Evolutionary conservation across 257 asterid genomes (phyloP).

Genomic region (Solanum corneliomulleri): DNA sequence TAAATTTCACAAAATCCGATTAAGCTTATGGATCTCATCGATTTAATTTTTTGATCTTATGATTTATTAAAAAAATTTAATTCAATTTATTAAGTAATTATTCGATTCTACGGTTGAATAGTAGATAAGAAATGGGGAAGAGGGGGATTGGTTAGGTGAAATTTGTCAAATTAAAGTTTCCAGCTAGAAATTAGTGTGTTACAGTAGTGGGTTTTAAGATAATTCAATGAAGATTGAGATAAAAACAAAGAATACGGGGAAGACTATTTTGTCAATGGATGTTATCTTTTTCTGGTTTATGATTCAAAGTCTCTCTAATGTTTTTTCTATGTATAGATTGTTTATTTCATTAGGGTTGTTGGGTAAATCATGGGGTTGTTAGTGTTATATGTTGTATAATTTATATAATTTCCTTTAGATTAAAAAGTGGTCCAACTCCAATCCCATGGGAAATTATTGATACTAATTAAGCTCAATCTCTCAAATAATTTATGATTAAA

Average conservation of each 20-base stretch:
- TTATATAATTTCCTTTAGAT: background rate
- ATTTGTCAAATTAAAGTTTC: background rate
- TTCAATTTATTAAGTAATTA: background rate
- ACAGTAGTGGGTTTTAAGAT: background rate
- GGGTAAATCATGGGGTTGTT: background rate
- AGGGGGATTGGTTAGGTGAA: background rate
- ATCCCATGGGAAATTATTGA: background rate
- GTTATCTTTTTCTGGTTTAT: background rate
- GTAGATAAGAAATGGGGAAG: background rate
- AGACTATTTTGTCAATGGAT: background rate
- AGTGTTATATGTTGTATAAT: background rate
- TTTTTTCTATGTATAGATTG: background rate
- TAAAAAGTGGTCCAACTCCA: no score
- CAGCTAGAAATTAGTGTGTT: background rate
- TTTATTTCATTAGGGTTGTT: background rate
- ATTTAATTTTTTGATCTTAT: no score
- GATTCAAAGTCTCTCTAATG: background rate
- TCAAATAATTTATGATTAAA: background rate
- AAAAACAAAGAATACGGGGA: background rate
- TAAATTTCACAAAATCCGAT: no score
- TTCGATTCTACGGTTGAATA: background rate
- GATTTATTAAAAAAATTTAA: background rate
- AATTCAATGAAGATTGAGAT: background rate
- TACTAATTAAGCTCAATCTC: background rate
- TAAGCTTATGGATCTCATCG: background rate